Percentiles rank a stretch among this genome's conserved stretches.
Conservation (phyloP, 345 rosid species). For the Brassica napus region Da-Ae NC_063438.1:26817001-26817500, state of each 20-base stretch:
- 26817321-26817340: neutral
- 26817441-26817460: neutral
- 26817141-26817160: constrained; percentile 29
- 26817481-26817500: neutral
- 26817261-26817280: constrained; percentile 34
- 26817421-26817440: neutral
- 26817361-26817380: neutral
- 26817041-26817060: constrained; percentile 27
- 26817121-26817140: neutral
- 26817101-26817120: constrained; percentile 30
- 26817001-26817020: constrained; percentile 25
- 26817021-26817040: constrained; percentile 27
- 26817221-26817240: constrained; percentile 32
- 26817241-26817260: constrained; percentile 30
- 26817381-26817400: neutral
- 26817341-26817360: neutral
- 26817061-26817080: constrained; percentile 37
- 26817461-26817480: neutral
- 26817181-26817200: constrained; percentile 15
- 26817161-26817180: constrained; percentile 22
- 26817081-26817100: constrained; percentile 36
- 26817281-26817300: constrained; percentile 10
- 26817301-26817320: constrained; percentile 21
- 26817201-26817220: constrained; percentile 36
- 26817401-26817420: neutral